Evolutionary conservation across 352 stramenopile species (phyloP), one percentile per base, ranked within the genome.

Genomic region (Pythium utonaiense): DNA sequence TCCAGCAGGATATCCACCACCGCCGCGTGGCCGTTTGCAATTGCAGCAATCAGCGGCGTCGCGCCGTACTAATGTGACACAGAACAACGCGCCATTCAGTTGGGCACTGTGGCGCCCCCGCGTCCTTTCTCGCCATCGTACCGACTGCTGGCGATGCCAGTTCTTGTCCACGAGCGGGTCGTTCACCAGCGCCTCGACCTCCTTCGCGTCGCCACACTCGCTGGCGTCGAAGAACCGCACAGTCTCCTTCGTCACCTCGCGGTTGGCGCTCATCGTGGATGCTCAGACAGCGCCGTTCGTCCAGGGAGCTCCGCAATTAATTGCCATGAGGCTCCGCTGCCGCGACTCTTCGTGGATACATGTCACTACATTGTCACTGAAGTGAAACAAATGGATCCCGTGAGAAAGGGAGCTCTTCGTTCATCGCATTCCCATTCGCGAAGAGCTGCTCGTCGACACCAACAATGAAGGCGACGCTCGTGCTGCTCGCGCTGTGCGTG

Each of bases 31-130:
- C 77, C 81, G 58, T 83, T 80, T 16, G 75, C 58, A 53, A 93
- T 91, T 4, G 83, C 83, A 30, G 66, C 81, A 61, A 91, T 75
- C 50, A 93, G 58, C 14, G 83, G 59, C 14, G 83, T 91, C 24
- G 81, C 83, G 30, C 83, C 83, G 58, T 89, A 90, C 83, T 93
- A 50, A 22, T 31, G 28, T n/a, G n/a, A n/a, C n/a, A n/a, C n/a
- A n/a, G n/a, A n/a, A n/a, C n/a, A n/a, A n/a, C n/a, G n/a, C n/a
- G n/a, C n/a, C n/a, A n/a, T n/a, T n/a, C n/a, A n/a, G n/a, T n/a
- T n/a, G n/a, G n/a, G n/a, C n/a, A n/a, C n/a, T n/a, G n/a, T n/a
- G n/a, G n/a, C n/a, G n/a, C n/a, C n/a, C n/a, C n/a, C n/a, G n/a
- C n/a, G n/a, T n/a, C n/a, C n/a, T n/a, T n/a, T n/a, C n/a, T n/a